These are phyloP conservation scores for Echria macrotheca DNA, from an alignment of 495 filamentous ascomycete species.

Conservation along the genomic window DNA sequence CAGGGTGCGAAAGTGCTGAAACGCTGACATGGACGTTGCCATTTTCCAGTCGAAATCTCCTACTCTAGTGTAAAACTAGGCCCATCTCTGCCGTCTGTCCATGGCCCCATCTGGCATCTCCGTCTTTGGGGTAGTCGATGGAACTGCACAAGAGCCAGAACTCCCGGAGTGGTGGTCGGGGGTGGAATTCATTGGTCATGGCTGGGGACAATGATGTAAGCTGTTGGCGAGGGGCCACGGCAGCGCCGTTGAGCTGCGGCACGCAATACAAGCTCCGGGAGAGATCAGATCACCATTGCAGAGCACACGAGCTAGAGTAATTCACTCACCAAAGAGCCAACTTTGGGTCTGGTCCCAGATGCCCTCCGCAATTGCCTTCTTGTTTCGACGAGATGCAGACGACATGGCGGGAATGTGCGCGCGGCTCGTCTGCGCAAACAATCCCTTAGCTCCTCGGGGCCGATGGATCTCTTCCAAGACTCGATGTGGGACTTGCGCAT, in stretches of 20 bases:
- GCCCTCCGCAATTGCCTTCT: background rate
- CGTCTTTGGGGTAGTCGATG: background rate
- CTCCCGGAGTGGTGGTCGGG: background rate
- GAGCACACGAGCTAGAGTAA: no score
- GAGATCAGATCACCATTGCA: no score
- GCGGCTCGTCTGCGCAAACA: background rate
- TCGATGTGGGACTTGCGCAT: background rate
- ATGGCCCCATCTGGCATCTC: no score
- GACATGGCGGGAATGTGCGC: background rate
- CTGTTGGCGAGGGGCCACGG: background rate
- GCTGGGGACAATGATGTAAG: conserved; percentile 1
- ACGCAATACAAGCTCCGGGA: background rate
- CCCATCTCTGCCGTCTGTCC: no score
- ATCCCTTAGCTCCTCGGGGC: background rate
- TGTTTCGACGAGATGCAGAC: conserved; percentile 8
- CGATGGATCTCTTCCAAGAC: no score
- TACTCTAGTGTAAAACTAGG: no score
- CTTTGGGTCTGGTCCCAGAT: background rate
- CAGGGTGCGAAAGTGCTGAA: conserved; percentile 7
- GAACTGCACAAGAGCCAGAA: background rate
- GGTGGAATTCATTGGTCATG: conserved; percentile 2
- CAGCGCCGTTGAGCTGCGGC: background rate
- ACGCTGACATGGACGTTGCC: no score
- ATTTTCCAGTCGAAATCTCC: no score
- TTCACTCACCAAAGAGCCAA: background rate